Evolutionary conservation across 78 protist genomes (phyloP).

Genomic region (Dictyostelium firmibasis): DNA sequence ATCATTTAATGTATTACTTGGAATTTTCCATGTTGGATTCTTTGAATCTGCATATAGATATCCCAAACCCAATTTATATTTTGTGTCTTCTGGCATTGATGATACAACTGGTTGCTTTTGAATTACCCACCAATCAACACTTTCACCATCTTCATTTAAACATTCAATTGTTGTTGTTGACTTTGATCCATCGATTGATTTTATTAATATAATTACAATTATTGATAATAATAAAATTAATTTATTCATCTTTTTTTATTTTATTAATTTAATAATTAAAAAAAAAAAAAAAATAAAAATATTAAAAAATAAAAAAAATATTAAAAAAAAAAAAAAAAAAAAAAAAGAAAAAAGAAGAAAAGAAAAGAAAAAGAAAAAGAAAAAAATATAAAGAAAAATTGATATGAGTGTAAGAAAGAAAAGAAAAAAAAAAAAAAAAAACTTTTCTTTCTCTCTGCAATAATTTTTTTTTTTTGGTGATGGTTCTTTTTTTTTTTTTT

Average conservation of each 20-base stretch:
- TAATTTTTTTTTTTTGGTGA: too few relatives aligned
- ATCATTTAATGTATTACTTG: not conserved
- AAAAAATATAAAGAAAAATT: not conserved
- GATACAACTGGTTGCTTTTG: constrained; percentile 19
- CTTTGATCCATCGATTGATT: not conserved
- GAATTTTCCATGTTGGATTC: not conserved
- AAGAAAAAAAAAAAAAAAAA: too few relatives aligned
- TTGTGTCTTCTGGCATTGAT: not conserved
- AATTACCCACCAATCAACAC: constrained; percentile 84
- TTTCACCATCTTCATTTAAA: constrained; percentile 36
- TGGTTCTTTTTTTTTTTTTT: too few relatives aligned
- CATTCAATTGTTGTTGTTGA: not conserved
- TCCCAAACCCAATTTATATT: not conserved
- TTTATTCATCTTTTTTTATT: not conserved
- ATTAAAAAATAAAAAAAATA: too few relatives aligned
- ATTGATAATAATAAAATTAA: not conserved
- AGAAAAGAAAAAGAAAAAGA: too few relatives aligned
- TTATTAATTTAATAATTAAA: too few relatives aligned
- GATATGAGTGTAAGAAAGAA: too few relatives aligned
- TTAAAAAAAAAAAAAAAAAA: too few relatives aligned
- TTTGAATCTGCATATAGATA: constrained; percentile 56
- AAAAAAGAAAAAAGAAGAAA: too few relatives aligned
- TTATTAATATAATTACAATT: not conserved
- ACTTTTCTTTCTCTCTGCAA: too few relatives aligned
- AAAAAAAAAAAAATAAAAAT: too few relatives aligned